Evolutionary conservation across 2,329 filamentous ascomycete genomes (phyloP).

Genomic region (Aureobasidium uvarum): DNA sequence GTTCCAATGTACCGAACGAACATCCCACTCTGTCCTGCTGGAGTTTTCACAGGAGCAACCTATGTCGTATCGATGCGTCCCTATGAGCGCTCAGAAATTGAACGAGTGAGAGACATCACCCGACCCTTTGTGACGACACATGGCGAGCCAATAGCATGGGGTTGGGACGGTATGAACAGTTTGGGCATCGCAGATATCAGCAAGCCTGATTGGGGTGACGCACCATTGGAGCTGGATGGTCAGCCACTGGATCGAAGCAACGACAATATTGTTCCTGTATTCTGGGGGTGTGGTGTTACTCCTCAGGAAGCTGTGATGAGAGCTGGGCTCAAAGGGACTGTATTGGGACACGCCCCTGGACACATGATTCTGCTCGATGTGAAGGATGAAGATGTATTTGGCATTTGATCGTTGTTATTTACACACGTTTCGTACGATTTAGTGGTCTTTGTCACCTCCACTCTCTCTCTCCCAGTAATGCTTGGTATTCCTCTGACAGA

Average conservation of each 20-base stretch:
- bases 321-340: slow-evolving; percentile 53
- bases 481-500: too few species aligned
- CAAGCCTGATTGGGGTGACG: slow-evolving; percentile 58
- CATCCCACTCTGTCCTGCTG: slow-evolving; percentile 57
- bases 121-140: slow-evolving; percentile 57
- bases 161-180: slow-evolving; percentile 55
- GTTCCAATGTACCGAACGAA: slow-evolving; percentile 63
- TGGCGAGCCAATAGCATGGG: slow-evolving; percentile 65
- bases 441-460: too few species aligned
- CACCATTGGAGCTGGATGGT: slow-evolving; percentile 38
- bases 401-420: too few species aligned
- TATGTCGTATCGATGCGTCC: slow-evolving; percentile 65
- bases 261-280: slow-evolving; percentile 54
- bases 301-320: slow-evolving; percentile 63
- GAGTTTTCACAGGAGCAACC: slow-evolving; percentile 55
- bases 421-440: too few species aligned
- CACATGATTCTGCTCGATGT: slow-evolving; percentile 62
- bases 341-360: slow-evolving; percentile 62
- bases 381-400: slow-evolving; percentile 42
- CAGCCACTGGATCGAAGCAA: slow-evolving; percentile 38
- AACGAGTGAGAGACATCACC: slow-evolving; percentile 56
- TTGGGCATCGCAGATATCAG: slow-evolving; percentile 58
- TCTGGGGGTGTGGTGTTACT: slow-evolving; percentile 66
- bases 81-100: slow-evolving; percentile 53
- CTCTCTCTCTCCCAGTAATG: too few species aligned